phyloP scores from a whole-genome alignment of 495 filamentous ascomycete genomes.

The Jackrogersella minutella region DNA sequence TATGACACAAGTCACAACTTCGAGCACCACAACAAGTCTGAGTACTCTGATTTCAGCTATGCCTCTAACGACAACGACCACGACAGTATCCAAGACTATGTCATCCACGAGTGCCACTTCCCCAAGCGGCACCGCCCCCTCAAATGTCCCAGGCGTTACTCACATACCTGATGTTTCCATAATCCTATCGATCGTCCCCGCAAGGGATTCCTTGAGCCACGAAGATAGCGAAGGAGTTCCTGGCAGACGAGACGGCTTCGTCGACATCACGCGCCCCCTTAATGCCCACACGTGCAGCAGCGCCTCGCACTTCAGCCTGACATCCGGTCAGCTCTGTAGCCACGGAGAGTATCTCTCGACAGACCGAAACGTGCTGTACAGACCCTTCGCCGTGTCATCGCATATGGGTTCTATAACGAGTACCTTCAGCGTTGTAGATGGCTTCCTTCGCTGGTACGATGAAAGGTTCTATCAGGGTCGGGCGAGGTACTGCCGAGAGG shows the following conservation, averaged over 20 bases:
- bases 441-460: conserved; percentile 25
- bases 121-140: not conserved
- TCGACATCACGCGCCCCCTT: conserved; percentile 11
- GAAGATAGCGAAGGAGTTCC: too few species aligned
- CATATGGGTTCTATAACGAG: not conserved
- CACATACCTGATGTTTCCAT: conserved; percentile 2
- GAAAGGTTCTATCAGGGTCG: conserved; percentile 15
- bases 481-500: conserved; percentile 20
- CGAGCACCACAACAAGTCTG: not conserved
- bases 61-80: not conserved
- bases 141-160: conserved; percentile 6
- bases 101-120: not conserved
- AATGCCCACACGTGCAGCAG: conserved; percentile 1
- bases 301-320: conserved; percentile 23
- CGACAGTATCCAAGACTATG: not conserved
- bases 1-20: conserved; percentile 12
- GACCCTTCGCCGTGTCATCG: not conserved
- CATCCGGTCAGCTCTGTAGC: not conserved
- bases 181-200: conserved; percentile 19
- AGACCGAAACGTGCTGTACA: not conserved
- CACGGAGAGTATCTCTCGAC: conserved; percentile 2
- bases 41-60: not conserved
- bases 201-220: too few species aligned
- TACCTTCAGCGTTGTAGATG: conserved; percentile 20
- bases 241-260: too few species aligned